Percentiles rank a stretch among this genome's conserved stretches.
These are phyloP conservation scores for Linnemannia zychae DNA, from an alignment of 192 early-diverging fungal genomes.

Conservation along the genomic window DNA sequence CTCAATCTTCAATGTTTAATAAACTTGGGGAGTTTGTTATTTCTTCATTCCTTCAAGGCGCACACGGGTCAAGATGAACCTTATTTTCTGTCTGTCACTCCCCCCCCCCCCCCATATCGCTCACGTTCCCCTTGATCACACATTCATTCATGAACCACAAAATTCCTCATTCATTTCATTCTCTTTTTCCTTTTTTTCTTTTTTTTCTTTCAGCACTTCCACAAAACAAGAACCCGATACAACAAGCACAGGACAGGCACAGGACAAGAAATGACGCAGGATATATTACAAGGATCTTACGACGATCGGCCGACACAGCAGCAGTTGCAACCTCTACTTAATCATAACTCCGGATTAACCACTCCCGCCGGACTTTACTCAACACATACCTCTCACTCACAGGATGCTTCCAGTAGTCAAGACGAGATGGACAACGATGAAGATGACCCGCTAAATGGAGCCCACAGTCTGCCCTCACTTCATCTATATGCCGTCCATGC, in stretches of 20 bases:
- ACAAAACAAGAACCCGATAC: no score
- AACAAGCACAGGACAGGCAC: no score
- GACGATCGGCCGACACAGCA: slow-evolving; percentile 1
- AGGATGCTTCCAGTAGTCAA: background rate
- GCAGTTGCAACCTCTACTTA: background rate
- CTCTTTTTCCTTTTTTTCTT: background rate
- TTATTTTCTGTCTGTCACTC: background rate
- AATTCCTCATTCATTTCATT: background rate
- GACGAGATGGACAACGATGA: background rate
- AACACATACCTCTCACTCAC: background rate
- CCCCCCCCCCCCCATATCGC: background rate
- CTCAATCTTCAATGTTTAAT: no score
- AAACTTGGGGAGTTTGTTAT: no score
- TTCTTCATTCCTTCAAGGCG: background rate
- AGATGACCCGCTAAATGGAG: background rate
- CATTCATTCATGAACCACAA: no score
- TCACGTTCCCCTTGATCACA: background rate
- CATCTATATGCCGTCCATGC: slow-evolving; percentile 40
- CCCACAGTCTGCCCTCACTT: slow-evolving; percentile 9
- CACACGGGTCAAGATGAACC: background rate
- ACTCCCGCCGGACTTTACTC: background rate
- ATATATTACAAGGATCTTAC: background rate
- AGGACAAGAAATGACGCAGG: background rate
- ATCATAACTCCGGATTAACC: background rate
- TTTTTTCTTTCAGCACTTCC: background rate